Percentiles rank a stretch among this genome's conserved stretches.
Conservation (phyloP, 2,329 filamentous ascomycete species). For the Pezizomycotina sp. region DNA sequence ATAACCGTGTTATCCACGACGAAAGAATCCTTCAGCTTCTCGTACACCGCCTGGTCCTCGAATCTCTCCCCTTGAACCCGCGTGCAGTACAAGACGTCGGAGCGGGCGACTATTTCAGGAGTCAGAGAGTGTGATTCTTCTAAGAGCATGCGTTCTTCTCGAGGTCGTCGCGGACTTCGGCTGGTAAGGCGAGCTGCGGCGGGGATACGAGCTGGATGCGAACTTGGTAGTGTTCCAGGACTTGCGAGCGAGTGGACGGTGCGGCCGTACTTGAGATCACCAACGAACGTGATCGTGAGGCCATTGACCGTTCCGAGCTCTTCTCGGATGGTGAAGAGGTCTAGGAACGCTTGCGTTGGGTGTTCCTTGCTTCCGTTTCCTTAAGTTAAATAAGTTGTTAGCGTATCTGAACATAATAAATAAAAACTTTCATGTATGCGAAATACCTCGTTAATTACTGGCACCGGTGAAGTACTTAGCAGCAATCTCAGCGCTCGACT, state of each 20-base stretch:
- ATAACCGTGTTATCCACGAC: slow-evolving; percentile 80
- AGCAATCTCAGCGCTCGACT: slow-evolving; percentile 62
- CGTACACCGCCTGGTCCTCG: slow-evolving; percentile 61
- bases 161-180: slow-evolving; percentile 56
- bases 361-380: slow-evolving; percentile 89
- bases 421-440: slow-evolving; percentile 28
- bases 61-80: slow-evolving; percentile 95
- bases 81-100: slow-evolving; percentile 92
- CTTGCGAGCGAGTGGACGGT: slow-evolving; percentile 89
- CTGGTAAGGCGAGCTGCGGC: slow-evolving; percentile 57
- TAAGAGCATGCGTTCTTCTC: slow-evolving; percentile 55
- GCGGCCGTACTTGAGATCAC: slow-evolving; percentile 82
- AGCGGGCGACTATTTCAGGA: slow-evolving; percentile 66
- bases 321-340: slow-evolving; percentile 96
- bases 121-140: slow-evolving; percentile 64
- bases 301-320: slow-evolving; percentile 91
- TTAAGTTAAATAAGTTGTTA: slow-evolving; percentile 5
- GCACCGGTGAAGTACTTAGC: slow-evolving; percentile 76
- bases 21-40: slow-evolving; percentile 74
- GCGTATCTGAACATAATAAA: not conserved
- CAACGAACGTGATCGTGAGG: slow-evolving; percentile 86
- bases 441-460: slow-evolving; percentile 92
- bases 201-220: slow-evolving; percentile 83
- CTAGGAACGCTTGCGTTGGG: slow-evolving; percentile 91
- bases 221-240: slow-evolving; percentile 91